These are phyloP conservation scores for Davidsoniella eucalypti DNA, from an alignment of 2,329 filamentous ascomycete species.

Conservation along the genomic window DNA sequence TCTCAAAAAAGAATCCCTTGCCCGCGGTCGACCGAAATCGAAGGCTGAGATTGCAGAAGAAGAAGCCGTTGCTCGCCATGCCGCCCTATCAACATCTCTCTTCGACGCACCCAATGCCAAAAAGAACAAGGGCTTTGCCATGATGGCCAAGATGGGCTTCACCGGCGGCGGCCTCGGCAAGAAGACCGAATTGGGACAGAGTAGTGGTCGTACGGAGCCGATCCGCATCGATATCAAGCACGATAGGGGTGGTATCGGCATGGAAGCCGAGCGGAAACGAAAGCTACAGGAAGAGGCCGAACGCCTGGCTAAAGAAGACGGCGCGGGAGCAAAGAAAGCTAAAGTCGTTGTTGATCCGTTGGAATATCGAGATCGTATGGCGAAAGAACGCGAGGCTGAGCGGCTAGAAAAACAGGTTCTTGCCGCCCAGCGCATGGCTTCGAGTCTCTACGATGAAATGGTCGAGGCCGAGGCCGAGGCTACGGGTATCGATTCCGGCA, in stretches of 20 bases:
- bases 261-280: conserved; percentile 70
- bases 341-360: conserved; percentile 34
- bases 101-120: conserved; percentile 39
- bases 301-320: conserved; percentile 30
- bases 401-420: conserved; percentile 52
- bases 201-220: conserved; percentile 36
- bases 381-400: conserved; percentile 51
- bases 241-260: conserved; percentile 65
- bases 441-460: conserved; percentile 51
- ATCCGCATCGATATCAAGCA: conserved; percentile 63
- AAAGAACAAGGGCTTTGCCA: conserved; percentile 73
- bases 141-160: conserved; percentile 97
- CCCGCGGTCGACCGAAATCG: conserved; percentile 52
- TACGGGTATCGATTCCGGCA: conserved; percentile 14
- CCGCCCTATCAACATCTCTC: conserved; percentile 57
- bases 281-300: conserved; percentile 38
- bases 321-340: conserved; percentile 34
- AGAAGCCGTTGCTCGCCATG: conserved; percentile 55
- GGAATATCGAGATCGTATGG: conserved; percentile 57
- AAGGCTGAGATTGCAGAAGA: conserved; percentile 70
- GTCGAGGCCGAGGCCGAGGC: conserved; percentile 1
- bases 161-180: conserved; percentile 58
- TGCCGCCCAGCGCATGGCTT: conserved; percentile 69
- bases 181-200: conserved; percentile 26
- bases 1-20: conserved; percentile 47